A percentile compares a stretch with the other conserved stretches of the same genome.
Evolutionary conservation across 1,284 basidiomycete species (phyloP).

Genomic region (Cystobasidium slooffiae): DNA sequence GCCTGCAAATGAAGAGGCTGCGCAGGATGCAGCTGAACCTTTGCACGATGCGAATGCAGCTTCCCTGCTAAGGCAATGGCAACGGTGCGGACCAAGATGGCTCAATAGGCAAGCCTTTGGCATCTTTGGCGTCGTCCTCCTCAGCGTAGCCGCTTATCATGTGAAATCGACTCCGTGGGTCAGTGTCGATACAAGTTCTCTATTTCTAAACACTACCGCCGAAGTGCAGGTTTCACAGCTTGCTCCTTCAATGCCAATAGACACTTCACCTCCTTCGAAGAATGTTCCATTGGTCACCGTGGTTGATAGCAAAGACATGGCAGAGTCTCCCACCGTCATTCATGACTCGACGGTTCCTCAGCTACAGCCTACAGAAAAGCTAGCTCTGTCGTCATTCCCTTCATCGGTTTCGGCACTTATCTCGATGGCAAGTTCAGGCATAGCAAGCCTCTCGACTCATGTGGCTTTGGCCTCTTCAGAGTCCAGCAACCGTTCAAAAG

Average conservation of each 20-base stretch:
- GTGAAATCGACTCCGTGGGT: slow-evolving; percentile 2
- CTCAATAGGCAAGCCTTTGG: slow-evolving; percentile 19
- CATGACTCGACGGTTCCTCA: neutral
- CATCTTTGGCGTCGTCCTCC: slow-evolving; percentile 18
- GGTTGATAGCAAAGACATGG: neutral
- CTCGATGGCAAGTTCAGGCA: neutral
- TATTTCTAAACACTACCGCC: neutral
- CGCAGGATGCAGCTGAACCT: neutral
- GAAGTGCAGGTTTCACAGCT: neutral
- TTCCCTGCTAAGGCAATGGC: neutral
- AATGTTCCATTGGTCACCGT: neutral
- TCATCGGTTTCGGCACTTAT: neutral
- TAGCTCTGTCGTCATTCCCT: neutral
- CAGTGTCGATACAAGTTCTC: neutral
- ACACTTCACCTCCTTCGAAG: neutral
- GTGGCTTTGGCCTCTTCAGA: neutral
- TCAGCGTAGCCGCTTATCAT: slow-evolving; percentile 15
- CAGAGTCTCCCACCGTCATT: too few relatives aligned
- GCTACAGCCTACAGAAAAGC: neutral
- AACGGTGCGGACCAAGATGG: neutral
- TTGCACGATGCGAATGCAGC: neutral
- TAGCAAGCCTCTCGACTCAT: slow-evolving; percentile 3
- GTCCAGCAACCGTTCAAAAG: neutral
- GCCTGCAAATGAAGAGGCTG: neutral
- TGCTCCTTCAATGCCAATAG: neutral